A percentile compares a stretch with the other conserved stretches of the same genome.
phyloP scores from a whole-genome alignment of 2,329 filamentous ascomycete genomes.

The Ophiobolus disseminans region DNA sequence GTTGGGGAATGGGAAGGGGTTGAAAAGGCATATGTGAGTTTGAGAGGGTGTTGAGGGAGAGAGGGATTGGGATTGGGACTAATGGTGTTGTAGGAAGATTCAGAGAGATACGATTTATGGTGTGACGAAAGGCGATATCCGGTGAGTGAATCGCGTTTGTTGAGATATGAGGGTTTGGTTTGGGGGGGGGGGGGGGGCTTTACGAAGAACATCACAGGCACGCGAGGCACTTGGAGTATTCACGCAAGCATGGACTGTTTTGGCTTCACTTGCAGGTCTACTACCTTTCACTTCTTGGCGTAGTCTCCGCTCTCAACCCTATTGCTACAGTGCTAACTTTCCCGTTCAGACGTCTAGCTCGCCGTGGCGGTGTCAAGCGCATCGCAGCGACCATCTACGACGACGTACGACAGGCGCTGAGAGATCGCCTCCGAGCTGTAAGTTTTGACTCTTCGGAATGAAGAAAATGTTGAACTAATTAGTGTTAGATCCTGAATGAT shows the following conservation, averaged over 20 bases:
- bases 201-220: no score
- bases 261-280: no score
- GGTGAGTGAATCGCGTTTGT: slow-evolving; percentile 33
- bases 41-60: not conserved
- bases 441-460: slow-evolving; percentile 4
- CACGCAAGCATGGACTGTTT: no score
- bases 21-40: slow-evolving; percentile 38
- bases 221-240: no score
- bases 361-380: slow-evolving; percentile 78
- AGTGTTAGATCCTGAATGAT: slow-evolving; percentile 30
- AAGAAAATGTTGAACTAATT: slow-evolving; percentile 1
- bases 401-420: slow-evolving; percentile 63
- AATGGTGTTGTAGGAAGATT: slow-evolving; percentile 38
- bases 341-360: slow-evolving; percentile 66
- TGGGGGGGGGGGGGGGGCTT: not conserved
- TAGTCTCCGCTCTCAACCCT: no score
- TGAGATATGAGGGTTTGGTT: not conserved
- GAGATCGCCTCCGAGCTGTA: slow-evolving; percentile 52
- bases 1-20: slow-evolving; percentile 25
- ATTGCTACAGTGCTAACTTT: slow-evolving; percentile 15
- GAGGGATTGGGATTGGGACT: slow-evolving; percentile 3
- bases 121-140: slow-evolving; percentile 45
- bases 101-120: slow-evolving; percentile 42
- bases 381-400: slow-evolving; percentile 72
- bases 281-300: no score